Percentiles rank a stretch among this genome's conserved stretches.
These are phyloP conservation scores for Aethionema arabicum DNA, from an alignment of 345 rosid species.

Conservation along the genomic window DNA sequence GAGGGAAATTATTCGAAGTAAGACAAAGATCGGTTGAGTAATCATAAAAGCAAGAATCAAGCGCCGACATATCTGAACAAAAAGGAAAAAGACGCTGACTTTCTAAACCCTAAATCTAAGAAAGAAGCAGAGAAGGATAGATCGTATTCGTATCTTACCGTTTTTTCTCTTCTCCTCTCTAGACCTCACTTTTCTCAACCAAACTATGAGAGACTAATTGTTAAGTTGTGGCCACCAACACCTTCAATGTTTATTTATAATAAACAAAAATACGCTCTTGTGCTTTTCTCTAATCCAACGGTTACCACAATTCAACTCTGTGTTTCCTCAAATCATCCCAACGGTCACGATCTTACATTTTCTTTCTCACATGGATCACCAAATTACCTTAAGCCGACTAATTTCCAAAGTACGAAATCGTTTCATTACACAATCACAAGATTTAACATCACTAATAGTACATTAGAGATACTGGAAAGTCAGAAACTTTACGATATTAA, in stretches of 20 bases:
- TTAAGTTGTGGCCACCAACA: background rate
- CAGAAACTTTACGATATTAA: slow-evolving; percentile 11
- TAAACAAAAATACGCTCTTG: slow-evolving; percentile 38
- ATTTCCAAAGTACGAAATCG: background rate
- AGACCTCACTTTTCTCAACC: too few relatives aligned
- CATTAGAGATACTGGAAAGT: background rate
- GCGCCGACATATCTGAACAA: too few relatives aligned
- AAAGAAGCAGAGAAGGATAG: too few relatives aligned
- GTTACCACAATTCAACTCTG: slow-evolving; percentile 36
- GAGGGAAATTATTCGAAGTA: background rate
- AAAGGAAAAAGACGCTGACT: too few relatives aligned
- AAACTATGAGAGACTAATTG: slow-evolving; percentile 7
- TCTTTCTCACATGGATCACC: slow-evolving; percentile 46
- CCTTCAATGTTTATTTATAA: slow-evolving; percentile 41
- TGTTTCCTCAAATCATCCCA: slow-evolving; percentile 47
- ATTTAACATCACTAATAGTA: too few relatives aligned
- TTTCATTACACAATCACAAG: background rate
- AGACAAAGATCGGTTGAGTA: too few relatives aligned
- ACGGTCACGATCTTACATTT: slow-evolving; percentile 43
- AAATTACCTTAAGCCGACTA: background rate
- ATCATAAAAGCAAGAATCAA: too few relatives aligned
- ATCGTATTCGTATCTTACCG: too few relatives aligned
- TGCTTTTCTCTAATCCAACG: slow-evolving; percentile 60
- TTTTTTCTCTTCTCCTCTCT: too few relatives aligned
- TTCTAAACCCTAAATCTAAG: too few relatives aligned